Base-by-base conservation (phyloP, 169 alveolate genomes). In the Eimeria praecox region DNA sequence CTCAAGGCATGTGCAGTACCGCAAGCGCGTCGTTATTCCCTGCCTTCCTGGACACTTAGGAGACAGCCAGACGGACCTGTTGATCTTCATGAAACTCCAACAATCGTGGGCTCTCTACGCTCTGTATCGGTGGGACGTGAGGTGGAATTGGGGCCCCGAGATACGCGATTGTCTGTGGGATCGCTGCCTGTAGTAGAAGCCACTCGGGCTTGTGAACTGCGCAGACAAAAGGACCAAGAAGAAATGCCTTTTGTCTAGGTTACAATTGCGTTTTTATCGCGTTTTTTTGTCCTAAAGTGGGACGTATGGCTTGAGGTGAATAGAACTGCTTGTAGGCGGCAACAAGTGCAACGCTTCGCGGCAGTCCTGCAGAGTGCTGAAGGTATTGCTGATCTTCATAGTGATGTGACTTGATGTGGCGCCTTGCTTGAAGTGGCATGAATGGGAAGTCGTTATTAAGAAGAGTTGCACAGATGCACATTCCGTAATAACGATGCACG, bases 151-250 rank as follows among this genome's bases (percentile, higher is more conserved):
- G 30, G 82, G 46, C 6, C 82, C 16, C 40, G 52, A 35, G 82
- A 71, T 10, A 38, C 82, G 24, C 16, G 42, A 16, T 6, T 71
- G 46, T 38, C 82, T 71, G 82, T 71, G 52, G 82, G 52, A 20
- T 16, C 82, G 16, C 27, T 71, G 52, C 69, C 69, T 18, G 82
- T 71, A 6, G 52, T 38, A 35, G 82, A 71, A n/a, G 42, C 82
- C 14, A 0, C 82, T 71, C 42, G 82, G 52, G 49, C 44, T 14
- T 71, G 82, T 38, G 82, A 71, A 4, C 2, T 35, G 44, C 82
- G 82, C 8, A 71, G 46, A 30, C 82, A 71, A n/a, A 71, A 71
- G n/a, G 69, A 59, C 22, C 69, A 59, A 59, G 69, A 59, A 59
- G 69, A 59, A n/a, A 59, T 59, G 69, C 69, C 69, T 5, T n/a